Evolutionary conservation across 2,329 filamentous ascomycete genomes (phyloP), one percentile per base, ranked within the genome.

Genomic region (Paecilomyces formosus): DNA sequence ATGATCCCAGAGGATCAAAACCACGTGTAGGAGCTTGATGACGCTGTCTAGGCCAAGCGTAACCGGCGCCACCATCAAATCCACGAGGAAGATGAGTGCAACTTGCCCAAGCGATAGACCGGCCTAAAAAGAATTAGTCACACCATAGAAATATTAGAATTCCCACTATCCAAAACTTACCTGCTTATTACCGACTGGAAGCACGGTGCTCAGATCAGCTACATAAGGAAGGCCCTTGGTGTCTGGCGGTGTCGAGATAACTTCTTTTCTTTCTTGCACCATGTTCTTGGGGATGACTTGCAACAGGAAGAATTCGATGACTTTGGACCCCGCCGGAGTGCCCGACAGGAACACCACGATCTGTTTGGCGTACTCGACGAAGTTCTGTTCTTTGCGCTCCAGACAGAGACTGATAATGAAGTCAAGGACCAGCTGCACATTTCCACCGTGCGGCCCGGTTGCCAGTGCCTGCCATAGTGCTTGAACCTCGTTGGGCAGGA

Each of bases 341-440:
- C 90, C 94, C 0, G 94, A 95, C 4, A 99, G 74, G 71, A 97
- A 97, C 0, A 99, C 95, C 15, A 97, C 92, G 56, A 99, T 94
- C 73, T 99, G 94, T 77, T 97, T 99, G 4, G 93, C 93, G 70
- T 95, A 96, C 66, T 97, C 91, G 57, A 99, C 93, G 72, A 97
- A 99, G 66, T 97, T 97, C 68, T 99, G 94, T 72, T 99, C 95
- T 54, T 93, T 87, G 31, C 93, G 87, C 68, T 99, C 94, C 11
- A 99, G 79, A 66, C 94, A 99, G 3, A 97, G 82, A 28, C 87
- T 87, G 74, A 99, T 97, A 73, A 99, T 94, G 70, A 99, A 99
- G 71, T 97, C 92, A 0, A 99, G 82, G 12, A 97, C 90, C 33
- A 99, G 79, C 58, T 95, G 90, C 11, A 99, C 94, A 67, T 99